Percentiles rank a stretch among this genome's conserved stretches.
Conservation (phyloP, 805 yeast species). For the Wickerhamiella musiphila region DNA sequence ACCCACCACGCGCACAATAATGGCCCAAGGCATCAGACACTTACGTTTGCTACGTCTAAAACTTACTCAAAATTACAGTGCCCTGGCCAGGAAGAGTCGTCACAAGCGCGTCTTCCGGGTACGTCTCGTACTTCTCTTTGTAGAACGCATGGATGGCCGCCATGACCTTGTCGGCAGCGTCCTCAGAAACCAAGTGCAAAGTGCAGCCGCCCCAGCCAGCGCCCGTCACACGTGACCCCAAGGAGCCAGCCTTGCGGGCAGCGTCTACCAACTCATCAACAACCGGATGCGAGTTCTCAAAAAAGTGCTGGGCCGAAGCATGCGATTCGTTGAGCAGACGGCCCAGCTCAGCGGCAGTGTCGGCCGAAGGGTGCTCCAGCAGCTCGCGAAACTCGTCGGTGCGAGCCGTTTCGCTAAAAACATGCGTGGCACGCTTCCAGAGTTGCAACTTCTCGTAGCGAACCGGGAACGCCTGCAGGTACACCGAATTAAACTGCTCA, state of each 20-base stretch:
- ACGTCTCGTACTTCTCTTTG: slow-evolving; percentile 31
- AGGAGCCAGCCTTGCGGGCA: slow-evolving; percentile 38
- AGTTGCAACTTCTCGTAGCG: slow-evolving; percentile 37
- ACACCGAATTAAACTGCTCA: slow-evolving; percentile 29
- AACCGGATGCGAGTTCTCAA: slow-evolving; percentile 39
- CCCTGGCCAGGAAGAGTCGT: slow-evolving; percentile 13
- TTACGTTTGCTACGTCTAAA: no score
- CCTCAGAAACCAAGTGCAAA: slow-evolving; percentile 40
- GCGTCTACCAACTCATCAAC: slow-evolving; percentile 36
- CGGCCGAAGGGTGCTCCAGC: slow-evolving; percentile 19
- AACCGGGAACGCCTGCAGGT: slow-evolving; percentile 39
- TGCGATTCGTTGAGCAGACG: slow-evolving; percentile 43
- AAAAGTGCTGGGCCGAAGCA: slow-evolving; percentile 29
- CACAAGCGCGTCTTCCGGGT: slow-evolving; percentile 23
- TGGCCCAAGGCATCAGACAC: no score
- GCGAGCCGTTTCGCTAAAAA: slow-evolving; percentile 41
- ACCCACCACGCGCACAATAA: no score
- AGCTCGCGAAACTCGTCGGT: slow-evolving; percentile 34
- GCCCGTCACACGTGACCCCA: slow-evolving; percentile 58
- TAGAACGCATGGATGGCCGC: slow-evolving; percentile 33
- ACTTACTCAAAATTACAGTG: slow-evolving; percentile 10
- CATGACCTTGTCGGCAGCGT: slow-evolving; percentile 24
- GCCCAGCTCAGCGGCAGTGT: slow-evolving; percentile 32
- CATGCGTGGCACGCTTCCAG: slow-evolving; percentile 44
- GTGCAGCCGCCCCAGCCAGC: slow-evolving; percentile 70